Evolutionary conservation across 1,284 basidiomycete species (phyloP).

Genomic region (Peniophora sp.): DNA sequence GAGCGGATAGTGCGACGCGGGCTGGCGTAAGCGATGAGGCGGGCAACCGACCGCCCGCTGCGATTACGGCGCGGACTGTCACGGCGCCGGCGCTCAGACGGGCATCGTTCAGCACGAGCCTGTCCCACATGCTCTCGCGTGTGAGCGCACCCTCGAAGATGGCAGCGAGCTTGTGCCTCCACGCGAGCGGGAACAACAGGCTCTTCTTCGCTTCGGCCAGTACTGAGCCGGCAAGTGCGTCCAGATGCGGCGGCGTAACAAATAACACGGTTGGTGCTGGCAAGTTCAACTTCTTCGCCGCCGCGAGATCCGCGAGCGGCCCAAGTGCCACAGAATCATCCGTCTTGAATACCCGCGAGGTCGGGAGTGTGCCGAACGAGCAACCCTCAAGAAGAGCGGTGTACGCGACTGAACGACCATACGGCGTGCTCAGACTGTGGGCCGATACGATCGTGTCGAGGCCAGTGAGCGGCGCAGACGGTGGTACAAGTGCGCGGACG

Average conservation of each 20-base stretch:
- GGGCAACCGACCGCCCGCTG: conserved; percentile 48
- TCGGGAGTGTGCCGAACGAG: conserved; percentile 57
- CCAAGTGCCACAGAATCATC: conserved; percentile 14
- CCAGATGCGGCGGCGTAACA: conserved; percentile 51
- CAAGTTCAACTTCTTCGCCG: conserved; percentile 40
- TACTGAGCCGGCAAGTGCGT: conserved; percentile 41
- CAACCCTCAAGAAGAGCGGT: conserved; percentile 67
- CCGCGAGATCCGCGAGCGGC: conserved; percentile 35
- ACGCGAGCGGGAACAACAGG: conserved; percentile 47
- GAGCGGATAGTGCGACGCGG: conserved; percentile 63
- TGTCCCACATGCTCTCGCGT: conserved; percentile 73
- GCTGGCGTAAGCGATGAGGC: conserved; percentile 43
- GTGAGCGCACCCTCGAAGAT: conserved; percentile 62
- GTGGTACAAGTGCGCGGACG: conserved; percentile 55
- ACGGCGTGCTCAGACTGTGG: conserved; percentile 60
- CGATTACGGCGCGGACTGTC: conserved; percentile 52
- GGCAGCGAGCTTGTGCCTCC: conserved; percentile 64
- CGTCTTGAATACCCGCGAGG: conserved; percentile 40
- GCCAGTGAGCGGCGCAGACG: conserved; percentile 50
- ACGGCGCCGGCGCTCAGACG: conserved; percentile 53
- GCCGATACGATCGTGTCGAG: conserved; percentile 71
- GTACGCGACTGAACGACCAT: conserved; percentile 66
- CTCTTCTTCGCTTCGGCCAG: conserved; percentile 44
- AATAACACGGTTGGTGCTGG: conserved; percentile 65
- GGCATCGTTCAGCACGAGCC: conserved; percentile 60